Percentiles rank a stretch among this genome's conserved stretches.
Conservation (phyloP, 768 basidiomycete genomes). For the Porpolomopsis calyptriformis region DNA sequence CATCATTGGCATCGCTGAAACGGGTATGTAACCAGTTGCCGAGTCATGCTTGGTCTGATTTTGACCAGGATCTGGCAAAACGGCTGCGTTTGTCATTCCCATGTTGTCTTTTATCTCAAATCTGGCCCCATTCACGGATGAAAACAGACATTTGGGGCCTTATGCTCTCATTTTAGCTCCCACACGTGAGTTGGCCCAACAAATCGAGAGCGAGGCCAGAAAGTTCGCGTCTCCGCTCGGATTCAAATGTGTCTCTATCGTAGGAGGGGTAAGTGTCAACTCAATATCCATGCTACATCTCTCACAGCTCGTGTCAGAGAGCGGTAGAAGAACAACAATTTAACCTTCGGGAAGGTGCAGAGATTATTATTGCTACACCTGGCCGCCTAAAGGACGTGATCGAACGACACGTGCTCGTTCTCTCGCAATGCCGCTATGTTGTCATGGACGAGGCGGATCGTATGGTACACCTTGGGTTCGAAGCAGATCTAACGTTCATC, state of each 20-base stretch:
- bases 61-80: slow-evolving; percentile 86
- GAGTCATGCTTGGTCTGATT: slow-evolving; percentile 6
- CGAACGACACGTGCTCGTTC: slow-evolving; percentile 88
- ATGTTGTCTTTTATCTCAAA: slow-evolving; percentile 92
- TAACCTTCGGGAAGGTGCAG: slow-evolving; percentile 94
- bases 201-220: slow-evolving; percentile 86
- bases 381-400: slow-evolving; percentile 97
- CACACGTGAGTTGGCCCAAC: slow-evolving; percentile 97
- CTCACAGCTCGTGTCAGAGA: slow-evolving; percentile 36
- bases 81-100: slow-evolving; percentile 95
- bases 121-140: slow-evolving; percentile 79
- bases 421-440: slow-evolving; percentile 95
- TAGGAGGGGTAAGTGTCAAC: slow-evolving; percentile 70
- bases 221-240: slow-evolving; percentile 88
- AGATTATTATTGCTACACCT: slow-evolving; percentile 97
- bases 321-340: slow-evolving; percentile 97
- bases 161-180: slow-evolving; percentile 90
- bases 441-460: slow-evolving; percentile 99
- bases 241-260: slow-evolving; percentile 93
- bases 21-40: slow-evolving; percentile 43
- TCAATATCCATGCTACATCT: slow-evolving; percentile 5
- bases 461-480: slow-evolving; percentile 98
- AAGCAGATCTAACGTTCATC: slow-evolving; percentile 88
- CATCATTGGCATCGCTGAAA: slow-evolving; percentile 97
- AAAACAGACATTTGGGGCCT: slow-evolving; percentile 88